These are phyloP conservation scores for Neofusicoccum sp. DNA, from an alignment of 2,329 filamentous ascomycete genomes.

Conservation along the genomic window DNA sequence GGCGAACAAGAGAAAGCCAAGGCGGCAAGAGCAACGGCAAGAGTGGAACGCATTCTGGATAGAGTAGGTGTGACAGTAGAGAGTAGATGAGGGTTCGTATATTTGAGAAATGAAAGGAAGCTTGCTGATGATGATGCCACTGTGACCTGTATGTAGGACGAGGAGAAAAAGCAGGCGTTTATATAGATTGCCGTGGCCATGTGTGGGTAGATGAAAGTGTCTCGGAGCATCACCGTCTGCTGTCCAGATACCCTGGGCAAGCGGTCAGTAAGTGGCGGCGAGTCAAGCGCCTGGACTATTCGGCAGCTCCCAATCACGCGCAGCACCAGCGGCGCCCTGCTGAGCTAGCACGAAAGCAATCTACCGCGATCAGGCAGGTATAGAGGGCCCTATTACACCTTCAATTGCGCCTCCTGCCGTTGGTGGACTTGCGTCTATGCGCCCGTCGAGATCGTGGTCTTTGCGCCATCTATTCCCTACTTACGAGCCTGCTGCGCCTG, in stretches of 20 bases:
- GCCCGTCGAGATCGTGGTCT: no score
- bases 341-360: no score
- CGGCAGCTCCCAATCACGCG: slow-evolving; percentile 7
- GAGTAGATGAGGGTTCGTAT: not conserved
- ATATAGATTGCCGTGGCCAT: no score
- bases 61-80: not conserved
- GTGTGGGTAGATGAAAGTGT: not conserved
- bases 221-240: not conserved
- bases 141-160: no score
- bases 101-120: not conserved
- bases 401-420: not conserved
- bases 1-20: not conserved
- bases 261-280: not conserved
- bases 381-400: not conserved
- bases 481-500: no score
- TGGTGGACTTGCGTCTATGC: not conserved
- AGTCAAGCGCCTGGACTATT: not conserved
- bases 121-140: no score
- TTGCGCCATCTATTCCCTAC: not conserved
- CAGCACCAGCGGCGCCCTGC: not conserved
- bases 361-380: not conserved
- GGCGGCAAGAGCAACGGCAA: not conserved
- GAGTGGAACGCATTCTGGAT: not conserved
- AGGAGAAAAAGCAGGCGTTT: no score
- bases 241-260: not conserved